Percentiles rank a stretch among this genome's conserved stretches.
Conservation (phyloP, 176 grass and related monocot species). For the Triticum dicoccoides region DNA sequence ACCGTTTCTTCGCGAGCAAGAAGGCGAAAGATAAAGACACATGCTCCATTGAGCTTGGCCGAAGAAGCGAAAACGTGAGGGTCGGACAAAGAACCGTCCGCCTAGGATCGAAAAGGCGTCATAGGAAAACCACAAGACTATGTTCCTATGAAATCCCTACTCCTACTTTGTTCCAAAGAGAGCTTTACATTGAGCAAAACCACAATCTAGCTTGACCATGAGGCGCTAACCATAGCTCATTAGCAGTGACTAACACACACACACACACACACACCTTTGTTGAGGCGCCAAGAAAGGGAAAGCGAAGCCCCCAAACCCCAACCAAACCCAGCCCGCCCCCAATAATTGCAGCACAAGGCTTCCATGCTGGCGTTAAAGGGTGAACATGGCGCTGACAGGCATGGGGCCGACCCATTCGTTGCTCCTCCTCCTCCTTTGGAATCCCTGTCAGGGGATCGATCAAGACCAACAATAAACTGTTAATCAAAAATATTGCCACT, state of each 20-base stretch:
- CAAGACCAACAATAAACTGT: not conserved
- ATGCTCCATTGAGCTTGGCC: too few relatives aligned
- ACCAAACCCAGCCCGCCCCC: conserved; percentile 16
- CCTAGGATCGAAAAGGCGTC: too few relatives aligned
- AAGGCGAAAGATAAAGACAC: too few relatives aligned
- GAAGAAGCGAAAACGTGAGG: too few relatives aligned
- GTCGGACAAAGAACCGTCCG: too few relatives aligned
- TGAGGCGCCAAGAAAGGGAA: not conserved
- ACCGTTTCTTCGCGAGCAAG: too few relatives aligned
- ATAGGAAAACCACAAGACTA: too few relatives aligned
- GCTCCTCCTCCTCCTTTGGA: conserved; percentile 30
- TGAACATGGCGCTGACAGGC: conserved; percentile 44
- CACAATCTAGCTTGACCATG: too few relatives aligned
- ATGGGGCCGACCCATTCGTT: conserved; percentile 10
- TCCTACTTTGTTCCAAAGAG: too few relatives aligned
- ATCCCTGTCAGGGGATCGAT: conserved; percentile 52
- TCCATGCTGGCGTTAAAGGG: conserved; percentile 46
- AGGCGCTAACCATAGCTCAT: not conserved
- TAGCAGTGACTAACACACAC: not conserved
- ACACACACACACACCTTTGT: not conserved
- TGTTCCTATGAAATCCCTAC: too few relatives aligned
- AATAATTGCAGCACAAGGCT: conserved; percentile 56
- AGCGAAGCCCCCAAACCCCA: not conserved
- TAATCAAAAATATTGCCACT: too few relatives aligned
- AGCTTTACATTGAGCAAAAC: too few relatives aligned